These are phyloP conservation scores for Aspergillus sp. DNA, from an alignment of 2,329 filamentous ascomycete species.

Conservation along the genomic window DNA sequence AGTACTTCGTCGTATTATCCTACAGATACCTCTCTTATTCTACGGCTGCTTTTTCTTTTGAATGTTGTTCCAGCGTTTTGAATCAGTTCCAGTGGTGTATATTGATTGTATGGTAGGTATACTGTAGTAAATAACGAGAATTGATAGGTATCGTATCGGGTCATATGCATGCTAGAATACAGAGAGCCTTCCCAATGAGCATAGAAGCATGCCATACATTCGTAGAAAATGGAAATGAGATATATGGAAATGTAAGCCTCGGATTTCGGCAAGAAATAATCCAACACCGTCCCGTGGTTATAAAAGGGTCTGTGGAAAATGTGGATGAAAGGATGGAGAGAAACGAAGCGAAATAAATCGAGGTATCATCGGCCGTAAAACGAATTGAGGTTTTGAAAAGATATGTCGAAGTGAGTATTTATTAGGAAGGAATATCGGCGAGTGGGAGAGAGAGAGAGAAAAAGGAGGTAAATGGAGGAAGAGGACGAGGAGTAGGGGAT, in stretches of 20 bases:
- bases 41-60: too few relatives aligned
- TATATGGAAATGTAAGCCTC: background rate
- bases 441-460: background rate
- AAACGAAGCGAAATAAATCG: background rate
- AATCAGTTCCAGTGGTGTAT: background rate
- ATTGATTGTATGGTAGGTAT: background rate
- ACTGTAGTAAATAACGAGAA: background rate
- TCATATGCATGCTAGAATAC: constrained; percentile 8
- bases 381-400: background rate
- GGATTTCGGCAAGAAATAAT: background rate
- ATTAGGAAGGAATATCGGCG: background rate
- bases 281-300: background rate
- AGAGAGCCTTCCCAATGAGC: constrained; percentile 8
- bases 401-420: background rate
- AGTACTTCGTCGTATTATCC: too few relatives aligned
- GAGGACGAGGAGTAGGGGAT: background rate
- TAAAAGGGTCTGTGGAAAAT: background rate
- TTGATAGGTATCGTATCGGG: background rate
- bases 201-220: background rate
- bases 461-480: background rate
- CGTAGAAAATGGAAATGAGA: background rate
- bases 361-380: constrained; percentile 22
- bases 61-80: background rate
- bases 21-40: too few relatives aligned
- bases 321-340: background rate